Conservation (phyloP, 148 eudicot genomes). For the Spergularia marina region DNA sequence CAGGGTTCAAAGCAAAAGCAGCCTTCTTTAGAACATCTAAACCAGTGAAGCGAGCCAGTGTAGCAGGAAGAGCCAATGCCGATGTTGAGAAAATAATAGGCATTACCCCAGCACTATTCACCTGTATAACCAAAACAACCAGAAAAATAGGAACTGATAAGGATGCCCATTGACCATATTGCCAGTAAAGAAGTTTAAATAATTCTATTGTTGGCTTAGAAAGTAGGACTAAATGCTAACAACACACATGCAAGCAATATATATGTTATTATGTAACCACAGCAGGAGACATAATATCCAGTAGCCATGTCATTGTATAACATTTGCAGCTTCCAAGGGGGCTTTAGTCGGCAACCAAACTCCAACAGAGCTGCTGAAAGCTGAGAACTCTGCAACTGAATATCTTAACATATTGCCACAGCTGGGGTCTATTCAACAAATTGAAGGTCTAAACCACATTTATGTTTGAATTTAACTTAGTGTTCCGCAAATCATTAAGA, state of each 20-base stretch:
- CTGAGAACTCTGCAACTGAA: background rate
- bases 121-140: slow-evolving; percentile 41
- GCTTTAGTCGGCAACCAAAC: too few relatives aligned
- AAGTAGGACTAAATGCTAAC: too few relatives aligned
- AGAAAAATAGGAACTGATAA: background rate
- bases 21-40: slow-evolving; percentile 68
- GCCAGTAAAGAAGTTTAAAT: background rate
- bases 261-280: too few relatives aligned
- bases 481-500: background rate
- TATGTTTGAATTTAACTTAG: background rate
- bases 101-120: slow-evolving; percentile 98
- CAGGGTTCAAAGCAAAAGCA: slow-evolving; percentile 82
- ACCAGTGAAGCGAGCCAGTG: slow-evolving; percentile 95
- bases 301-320: too few relatives aligned
- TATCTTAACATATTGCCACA: background rate
- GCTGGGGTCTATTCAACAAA: background rate
- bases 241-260: too few relatives aligned
- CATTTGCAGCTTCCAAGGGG: too few relatives aligned
- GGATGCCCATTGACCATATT: background rate
- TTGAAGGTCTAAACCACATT: background rate
- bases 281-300: too few relatives aligned
- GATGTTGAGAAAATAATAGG: slow-evolving; percentile 99
- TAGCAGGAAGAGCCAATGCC: slow-evolving; percentile 90
- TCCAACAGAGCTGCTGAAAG: too few relatives aligned
- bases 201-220: background rate